Base-by-base conservation (phyloP, 148 eudicot species). In the Vaccinium corymbosum region DNA sequence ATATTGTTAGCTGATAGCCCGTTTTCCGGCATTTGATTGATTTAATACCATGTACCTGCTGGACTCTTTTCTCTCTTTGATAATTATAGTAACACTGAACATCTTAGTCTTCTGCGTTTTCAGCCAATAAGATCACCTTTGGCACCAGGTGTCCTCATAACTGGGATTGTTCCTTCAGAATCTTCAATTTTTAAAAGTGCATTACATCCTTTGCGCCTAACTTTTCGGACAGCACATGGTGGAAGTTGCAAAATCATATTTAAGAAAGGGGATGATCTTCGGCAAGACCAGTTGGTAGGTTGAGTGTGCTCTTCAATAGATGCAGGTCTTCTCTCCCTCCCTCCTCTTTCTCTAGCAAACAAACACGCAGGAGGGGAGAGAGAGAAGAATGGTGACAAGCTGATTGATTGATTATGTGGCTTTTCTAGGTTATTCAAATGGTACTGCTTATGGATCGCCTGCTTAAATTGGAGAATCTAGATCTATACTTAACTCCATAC, bases 191-290 rank as follows among this genome's bases (percentile, higher is more conserved):
- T 97, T 71, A 97, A 94, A 92, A 97, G 99, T 86, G 92, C 94
- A 35, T 86, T 97, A 86, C 90, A 91, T 89, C 99, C 99, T 86
- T 87, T 97, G 89, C 93, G 97, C 51, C 87, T 97, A 81, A 93
- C 99, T 78, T 93, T 94, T 85, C 89, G 95, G 85, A 93, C 95
- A 70, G 94, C 93, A 74, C 88, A 74, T 85, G 97, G 97, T 84
- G 98, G 93, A 87, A 89, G 86, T 83, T 93, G 94, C 90, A 92
- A 94, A 91, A 91, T 97, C 84, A 97, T 94, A 75, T 97, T 94
- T 84, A 97, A 97, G 87, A 97, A 97, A 87, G 99, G 99, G 86
- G 99, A 97, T 86, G 99, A 97, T 84, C 92, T 97, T 86, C 94
- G 99, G 85, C 99, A 94, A 92, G 98, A 94, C 87, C 99, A 97